These are phyloP conservation scores for Colletotrichum aenigma DNA, from an alignment of 2,329 filamentous ascomycete species.

Conservation along the genomic window DNA sequence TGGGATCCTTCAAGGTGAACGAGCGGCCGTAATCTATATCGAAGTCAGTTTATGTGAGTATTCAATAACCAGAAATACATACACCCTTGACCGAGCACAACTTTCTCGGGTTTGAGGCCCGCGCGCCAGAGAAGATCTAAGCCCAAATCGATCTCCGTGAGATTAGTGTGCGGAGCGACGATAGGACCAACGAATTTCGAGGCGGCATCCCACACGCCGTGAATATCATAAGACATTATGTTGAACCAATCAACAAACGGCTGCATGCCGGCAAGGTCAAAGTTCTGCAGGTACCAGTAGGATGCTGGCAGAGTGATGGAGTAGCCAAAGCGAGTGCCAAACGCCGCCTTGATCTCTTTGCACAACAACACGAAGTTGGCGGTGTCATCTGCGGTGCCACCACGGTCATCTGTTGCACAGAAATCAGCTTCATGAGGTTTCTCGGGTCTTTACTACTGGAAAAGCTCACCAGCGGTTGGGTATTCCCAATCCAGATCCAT, in stretches of 20 bases:
- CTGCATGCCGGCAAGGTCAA: not conserved
- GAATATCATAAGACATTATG: conserved; percentile 22
- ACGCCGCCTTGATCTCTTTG: not conserved
- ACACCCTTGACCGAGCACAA: conserved; percentile 48
- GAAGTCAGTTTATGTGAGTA: not conserved
- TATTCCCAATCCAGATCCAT: conserved; percentile 30
- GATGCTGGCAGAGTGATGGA: conserved; percentile 4
- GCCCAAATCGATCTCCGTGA: conserved; percentile 48
- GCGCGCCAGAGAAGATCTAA: conserved; percentile 54
- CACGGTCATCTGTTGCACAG: conserved; percentile 29
- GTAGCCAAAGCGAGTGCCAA: not conserved
- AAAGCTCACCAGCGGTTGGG: conserved; percentile 17
- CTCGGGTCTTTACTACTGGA: not conserved
- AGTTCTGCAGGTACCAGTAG: conserved; percentile 17
- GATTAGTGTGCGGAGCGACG: conserved; percentile 46
- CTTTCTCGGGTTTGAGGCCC: conserved; percentile 41
- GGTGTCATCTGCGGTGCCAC: conserved; percentile 37
- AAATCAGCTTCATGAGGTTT: conserved; percentile 29
- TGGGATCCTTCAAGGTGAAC: conserved; percentile 11
- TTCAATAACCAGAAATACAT: not conserved
- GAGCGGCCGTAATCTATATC: conserved; percentile 36
- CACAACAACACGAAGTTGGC: conserved; percentile 29
- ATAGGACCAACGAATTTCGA: conserved; percentile 31
- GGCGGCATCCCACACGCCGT: conserved; percentile 44
- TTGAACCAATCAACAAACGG: conserved; percentile 30